These are phyloP conservation scores for Aureobasidium vineae DNA, from an alignment of 2,329 filamentous ascomycete species.

Conservation along the genomic window DNA sequence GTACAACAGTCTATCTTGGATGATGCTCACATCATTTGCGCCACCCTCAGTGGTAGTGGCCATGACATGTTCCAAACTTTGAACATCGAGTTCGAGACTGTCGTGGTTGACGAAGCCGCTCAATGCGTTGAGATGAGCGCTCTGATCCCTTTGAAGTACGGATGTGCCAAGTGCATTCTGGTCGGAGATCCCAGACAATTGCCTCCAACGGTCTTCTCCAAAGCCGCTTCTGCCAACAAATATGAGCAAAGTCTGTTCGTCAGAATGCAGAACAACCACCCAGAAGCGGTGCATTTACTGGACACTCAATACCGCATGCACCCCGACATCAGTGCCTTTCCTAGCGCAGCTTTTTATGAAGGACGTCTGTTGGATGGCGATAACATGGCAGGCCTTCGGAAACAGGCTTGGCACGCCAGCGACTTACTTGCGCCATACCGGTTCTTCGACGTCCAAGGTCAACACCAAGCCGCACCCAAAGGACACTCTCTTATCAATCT, in stretches of 20 bases:
- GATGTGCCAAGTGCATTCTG: slow-evolving; percentile 92
- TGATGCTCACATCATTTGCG: slow-evolving; percentile 87
- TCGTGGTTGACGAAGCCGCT: slow-evolving; percentile 96
- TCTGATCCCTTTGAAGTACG: slow-evolving; percentile 95
- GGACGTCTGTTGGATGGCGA: slow-evolving; percentile 78
- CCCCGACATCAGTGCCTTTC: slow-evolving; percentile 89
- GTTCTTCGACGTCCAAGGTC: slow-evolving; percentile 94
- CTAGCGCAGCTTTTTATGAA: slow-evolving; percentile 90
- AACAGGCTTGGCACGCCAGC: slow-evolving; percentile 81
- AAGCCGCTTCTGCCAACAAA: slow-evolving; percentile 85
- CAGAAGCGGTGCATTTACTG: slow-evolving; percentile 85
- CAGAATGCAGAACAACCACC: slow-evolving; percentile 92
- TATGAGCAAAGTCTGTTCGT: slow-evolving; percentile 99
- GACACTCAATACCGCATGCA: slow-evolving; percentile 99
- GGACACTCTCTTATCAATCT: slow-evolving; percentile 90
- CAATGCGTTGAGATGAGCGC: slow-evolving; percentile 98
- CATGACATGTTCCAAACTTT: slow-evolving; percentile 97
- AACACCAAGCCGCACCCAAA: slow-evolving; percentile 74
- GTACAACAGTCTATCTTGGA: slow-evolving; percentile 91
- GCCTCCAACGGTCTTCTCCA: slow-evolving; percentile 91
- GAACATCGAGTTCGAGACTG: slow-evolving; percentile 95
- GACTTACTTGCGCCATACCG: slow-evolving; percentile 84
- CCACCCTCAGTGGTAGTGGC: slow-evolving; percentile 90
- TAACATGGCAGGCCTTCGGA: slow-evolving; percentile 73
- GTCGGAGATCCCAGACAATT: slow-evolving; percentile 98